Conservation (phyloP, 768 basidiomycete genomes). For the Tubosaeta brunneosetosa region DNA sequence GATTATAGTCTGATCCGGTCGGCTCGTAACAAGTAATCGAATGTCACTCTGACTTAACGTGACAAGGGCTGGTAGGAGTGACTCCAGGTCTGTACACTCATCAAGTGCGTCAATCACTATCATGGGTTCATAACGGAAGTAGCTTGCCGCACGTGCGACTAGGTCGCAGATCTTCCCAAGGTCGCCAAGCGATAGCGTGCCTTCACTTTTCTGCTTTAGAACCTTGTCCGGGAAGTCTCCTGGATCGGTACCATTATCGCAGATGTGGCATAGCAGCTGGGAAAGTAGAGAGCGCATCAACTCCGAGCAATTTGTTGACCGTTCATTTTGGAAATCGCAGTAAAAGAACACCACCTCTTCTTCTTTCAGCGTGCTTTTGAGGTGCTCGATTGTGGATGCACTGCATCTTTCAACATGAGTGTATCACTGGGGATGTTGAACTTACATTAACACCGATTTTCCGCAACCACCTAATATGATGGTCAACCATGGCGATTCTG, state of each 20-base stretch:
- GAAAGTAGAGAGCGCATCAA: slow-evolving; percentile 3
- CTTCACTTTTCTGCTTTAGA: neutral
- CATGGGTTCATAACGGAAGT: neutral
- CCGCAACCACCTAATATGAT: neutral
- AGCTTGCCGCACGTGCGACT: neutral
- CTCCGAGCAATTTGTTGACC: neutral
- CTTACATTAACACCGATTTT: slow-evolving; percentile 1
- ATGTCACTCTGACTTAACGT: neutral
- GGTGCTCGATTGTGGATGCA: slow-evolving; percentile 4
- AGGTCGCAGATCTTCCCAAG: neutral
- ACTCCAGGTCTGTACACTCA: slow-evolving; percentile 3
- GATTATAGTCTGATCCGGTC: neutral
- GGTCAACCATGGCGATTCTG: neutral
- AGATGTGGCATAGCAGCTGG: neutral
- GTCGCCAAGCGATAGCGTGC: neutral
- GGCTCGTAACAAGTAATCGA: slow-evolving; percentile 1
- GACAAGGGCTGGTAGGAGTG: neutral
- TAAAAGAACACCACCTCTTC: slow-evolving; percentile 3
- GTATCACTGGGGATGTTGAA: neutral
- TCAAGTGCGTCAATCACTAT: slow-evolving; percentile 11
- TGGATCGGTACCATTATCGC: neutral
- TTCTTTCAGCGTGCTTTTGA: neutral
- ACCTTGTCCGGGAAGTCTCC: neutral
- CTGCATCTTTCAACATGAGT: neutral
- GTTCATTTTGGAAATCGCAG: slow-evolving; percentile 3